Evolutionary conservation across 768 basidiomycete genomes (phyloP).

Genomic region (Amylocystis lapponica): DNA sequence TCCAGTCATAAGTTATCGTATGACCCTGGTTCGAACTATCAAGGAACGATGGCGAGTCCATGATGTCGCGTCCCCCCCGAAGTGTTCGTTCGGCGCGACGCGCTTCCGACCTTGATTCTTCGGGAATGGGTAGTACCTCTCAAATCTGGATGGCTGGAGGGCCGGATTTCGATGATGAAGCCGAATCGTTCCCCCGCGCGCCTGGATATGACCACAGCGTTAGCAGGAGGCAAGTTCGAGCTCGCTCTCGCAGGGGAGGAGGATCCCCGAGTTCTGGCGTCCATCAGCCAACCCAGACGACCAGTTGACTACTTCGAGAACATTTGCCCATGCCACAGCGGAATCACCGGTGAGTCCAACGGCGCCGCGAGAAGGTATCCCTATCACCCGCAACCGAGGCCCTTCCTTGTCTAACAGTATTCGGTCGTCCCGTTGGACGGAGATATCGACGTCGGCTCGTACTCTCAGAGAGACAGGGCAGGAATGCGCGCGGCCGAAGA

Average conservation of each 20-base stretch:
- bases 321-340: conserved; percentile 32
- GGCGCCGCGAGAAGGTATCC: too few species aligned
- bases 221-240: conserved; percentile 30
- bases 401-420: conserved; percentile 12
- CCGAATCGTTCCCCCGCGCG: too few species aligned
- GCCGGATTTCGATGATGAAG: too few species aligned
- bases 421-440: background rate
- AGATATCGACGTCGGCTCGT: background rate
- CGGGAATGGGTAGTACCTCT: too few species aligned
- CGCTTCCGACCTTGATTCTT: too few species aligned
- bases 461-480: background rate
- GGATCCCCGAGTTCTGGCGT: conserved; percentile 44
- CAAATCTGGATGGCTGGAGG: too few species aligned
- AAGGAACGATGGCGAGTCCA: background rate
- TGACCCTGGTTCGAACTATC: background rate
- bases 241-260: conserved; percentile 17
- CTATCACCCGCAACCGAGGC: too few species aligned
- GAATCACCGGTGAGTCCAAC: conserved; percentile 9
- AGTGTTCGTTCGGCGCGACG: too few species aligned
- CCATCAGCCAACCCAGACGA: conserved; percentile 42
- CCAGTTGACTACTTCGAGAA: conserved; percentile 29
- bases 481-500: background rate
- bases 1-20: background rate
- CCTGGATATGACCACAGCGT: too few species aligned
- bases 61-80: too few species aligned